phyloP scores from a whole-genome alignment of 139 green algal species.

The Chlorella sp. region DNA sequence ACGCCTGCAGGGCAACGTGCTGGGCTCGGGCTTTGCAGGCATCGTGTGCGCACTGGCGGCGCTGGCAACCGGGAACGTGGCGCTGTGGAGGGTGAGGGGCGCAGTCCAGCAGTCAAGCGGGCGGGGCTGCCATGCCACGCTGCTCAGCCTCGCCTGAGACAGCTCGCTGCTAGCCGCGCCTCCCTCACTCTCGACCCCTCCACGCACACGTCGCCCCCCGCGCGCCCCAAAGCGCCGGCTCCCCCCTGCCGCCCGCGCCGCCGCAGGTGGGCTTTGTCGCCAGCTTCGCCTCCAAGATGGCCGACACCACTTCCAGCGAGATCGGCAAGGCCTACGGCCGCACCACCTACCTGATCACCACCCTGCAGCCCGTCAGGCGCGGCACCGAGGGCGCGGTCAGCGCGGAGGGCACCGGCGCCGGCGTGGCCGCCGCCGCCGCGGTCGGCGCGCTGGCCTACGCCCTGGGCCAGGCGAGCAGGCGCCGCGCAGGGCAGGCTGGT shows the following conservation, averaged over 20 bases:
- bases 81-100: slow-evolving; percentile 58
- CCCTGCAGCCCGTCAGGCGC: slow-evolving; percentile 77
- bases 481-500: neutral
- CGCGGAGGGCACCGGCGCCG: slow-evolving; percentile 89
- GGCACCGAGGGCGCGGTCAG: slow-evolving; percentile 96
- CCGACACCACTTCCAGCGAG: slow-evolving; percentile 93
- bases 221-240: too few relatives aligned
- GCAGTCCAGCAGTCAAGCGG: too few relatives aligned
- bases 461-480: slow-evolving; percentile 6
- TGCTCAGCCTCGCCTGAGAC: too few relatives aligned
- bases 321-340: slow-evolving; percentile 96
- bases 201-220: too few relatives aligned
- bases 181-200: too few relatives aligned
- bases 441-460: slow-evolving; percentile 3
- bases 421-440: slow-evolving; percentile 62
- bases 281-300: slow-evolving; percentile 91
- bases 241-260: neutral
- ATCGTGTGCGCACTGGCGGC: slow-evolving; percentile 66
- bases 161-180: too few relatives aligned
- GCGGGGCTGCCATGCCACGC: too few relatives aligned
- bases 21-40: slow-evolving; percentile 89
- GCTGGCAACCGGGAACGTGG: slow-evolving; percentile 52
- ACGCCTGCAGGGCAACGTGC: slow-evolving; percentile 84
- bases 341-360: slow-evolving; percentile 90
- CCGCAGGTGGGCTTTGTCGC: slow-evolving; percentile 81